Evolutionary conservation across 768 basidiomycete species (phyloP), one percentile per base, ranked within the genome.

Genomic region (Phylloporus arenicola): DNA sequence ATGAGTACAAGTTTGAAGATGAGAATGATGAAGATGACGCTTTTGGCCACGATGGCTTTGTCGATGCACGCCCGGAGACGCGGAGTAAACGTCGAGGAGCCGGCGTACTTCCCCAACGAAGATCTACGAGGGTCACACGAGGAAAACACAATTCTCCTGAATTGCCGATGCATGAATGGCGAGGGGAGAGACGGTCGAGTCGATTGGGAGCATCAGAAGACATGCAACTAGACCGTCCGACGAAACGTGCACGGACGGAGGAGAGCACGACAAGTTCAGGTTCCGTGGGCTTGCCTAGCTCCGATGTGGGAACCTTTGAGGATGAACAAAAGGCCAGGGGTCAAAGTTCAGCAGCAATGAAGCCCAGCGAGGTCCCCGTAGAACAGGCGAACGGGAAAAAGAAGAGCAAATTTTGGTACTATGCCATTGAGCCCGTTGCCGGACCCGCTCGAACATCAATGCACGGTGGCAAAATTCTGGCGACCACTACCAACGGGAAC

Each of bases 371-470:
- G 62, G 72, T 82, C 38, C 84, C 84, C n/a, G 55, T 88, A 63
- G 88, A 88, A 51, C 78, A 84, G 52, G 75, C 88, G 20, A 81
- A 79, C 30, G 88, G 88, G 53, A 88, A 84, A 72, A 91, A 88
- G 72, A 83, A 78, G 66, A 91, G 89, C 62, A 90, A 86, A 61
- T 91, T 83, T 64, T 90, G 89, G 88, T 84, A 86, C 39, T 92
- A 92, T 56, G 89, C 89, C 17, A 86, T 92, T 22, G 89, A 92
- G 58, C 85, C 88, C 1, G 59, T 78, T 39, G 66, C 76, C 8
- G 72, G 68, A 22, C 55, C 69, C 12, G 16, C 57, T 31, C 51
- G 40, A 22, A 57, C 59, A 43, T 48, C 55, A 16, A 40, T 42
- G 22, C 47, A 19, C 29, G 58, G 45, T 20, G 43, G 51, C 51